These are phyloP conservation scores for Trypanosoma avium DNA, from an alignment of 208 protist species.

Conservation along the genomic window DNA sequence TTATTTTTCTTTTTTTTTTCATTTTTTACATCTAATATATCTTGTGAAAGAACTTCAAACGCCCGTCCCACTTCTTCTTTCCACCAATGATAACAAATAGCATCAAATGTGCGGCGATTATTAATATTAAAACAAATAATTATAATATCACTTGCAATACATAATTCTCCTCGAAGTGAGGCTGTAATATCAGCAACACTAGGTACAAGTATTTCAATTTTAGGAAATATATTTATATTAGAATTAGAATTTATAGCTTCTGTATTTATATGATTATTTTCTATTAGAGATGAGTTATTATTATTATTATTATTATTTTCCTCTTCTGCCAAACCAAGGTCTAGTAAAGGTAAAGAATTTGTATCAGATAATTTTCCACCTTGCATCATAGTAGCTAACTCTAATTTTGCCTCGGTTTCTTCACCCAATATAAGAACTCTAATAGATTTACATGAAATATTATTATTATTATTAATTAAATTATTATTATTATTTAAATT, in stretches of 20 bases:
- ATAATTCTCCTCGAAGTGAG: slow-evolving; percentile 38
- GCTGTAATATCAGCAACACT: slow-evolving; percentile 14
- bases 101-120: slow-evolving; percentile 20
- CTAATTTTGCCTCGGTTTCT: slow-evolving; percentile 15
- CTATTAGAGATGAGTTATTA: neutral
- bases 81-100: slow-evolving; percentile 23
- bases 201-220: slow-evolving; percentile 27
- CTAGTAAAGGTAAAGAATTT: neutral
- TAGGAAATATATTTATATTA: neutral
- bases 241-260: neutral
- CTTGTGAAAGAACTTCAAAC: slow-evolving; percentile 11
- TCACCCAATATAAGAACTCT: slow-evolving; percentile 34
- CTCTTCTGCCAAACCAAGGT: slow-evolving; percentile 1
- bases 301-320: neutral
- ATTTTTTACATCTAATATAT: slow-evolving; percentile 8
- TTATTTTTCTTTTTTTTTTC: no score
- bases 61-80: slow-evolving; percentile 18
- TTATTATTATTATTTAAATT: neutral
- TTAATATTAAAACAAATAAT: slow-evolving; percentile 36
- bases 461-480: neutral
- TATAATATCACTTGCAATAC: slow-evolving; percentile 36
- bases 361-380: neutral
- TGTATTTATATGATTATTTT: neutral
- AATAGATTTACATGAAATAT: neutral
- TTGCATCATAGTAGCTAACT: slow-evolving; percentile 6